phyloP scores from a whole-genome alignment of 2,329 filamentous ascomycete species.

The Lachnellula occidentalis region DNA sequence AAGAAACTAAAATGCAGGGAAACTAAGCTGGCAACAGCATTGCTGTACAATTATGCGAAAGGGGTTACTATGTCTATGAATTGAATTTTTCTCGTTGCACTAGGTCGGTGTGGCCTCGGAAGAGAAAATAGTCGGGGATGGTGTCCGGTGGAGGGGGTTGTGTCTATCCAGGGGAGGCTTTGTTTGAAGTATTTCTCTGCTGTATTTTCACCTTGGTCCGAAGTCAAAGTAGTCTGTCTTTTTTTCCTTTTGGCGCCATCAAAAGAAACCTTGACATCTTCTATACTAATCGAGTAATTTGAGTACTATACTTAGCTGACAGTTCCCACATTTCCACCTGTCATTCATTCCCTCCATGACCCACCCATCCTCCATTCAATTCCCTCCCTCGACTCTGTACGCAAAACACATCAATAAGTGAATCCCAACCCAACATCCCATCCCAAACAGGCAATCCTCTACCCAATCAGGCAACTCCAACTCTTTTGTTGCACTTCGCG shows the following conservation, averaged over 20 bases:
- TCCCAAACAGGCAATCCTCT: background rate
- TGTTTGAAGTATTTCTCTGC: background rate
- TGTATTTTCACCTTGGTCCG: background rate
- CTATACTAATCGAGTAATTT: background rate
- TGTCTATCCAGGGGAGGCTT: background rate
- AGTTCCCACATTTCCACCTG: too few relatives aligned
- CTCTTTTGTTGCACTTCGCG: background rate
- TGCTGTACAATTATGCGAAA: conserved; percentile 1
- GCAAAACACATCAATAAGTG: too few relatives aligned
- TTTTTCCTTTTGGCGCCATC: background rate
- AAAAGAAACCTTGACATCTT: background rate
- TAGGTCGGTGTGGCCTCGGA: background rate
- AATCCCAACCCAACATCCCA: background rate
- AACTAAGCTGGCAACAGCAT: background rate
- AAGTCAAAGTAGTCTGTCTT: background rate
- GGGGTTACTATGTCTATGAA: background rate
- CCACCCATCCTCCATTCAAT: too few relatives aligned
- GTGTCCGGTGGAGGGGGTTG: background rate
- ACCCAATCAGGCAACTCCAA: too few relatives aligned
- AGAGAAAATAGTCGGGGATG: background rate
- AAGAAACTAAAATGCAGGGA: background rate
- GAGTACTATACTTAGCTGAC: too few relatives aligned
- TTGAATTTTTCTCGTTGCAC: background rate
- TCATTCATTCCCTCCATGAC: too few relatives aligned
- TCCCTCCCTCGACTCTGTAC: too few relatives aligned